These are phyloP conservation scores for Coprinopsis marcescibilis DNA, from an alignment of 768 basidiomycete genomes.

Conservation along the genomic window DNA sequence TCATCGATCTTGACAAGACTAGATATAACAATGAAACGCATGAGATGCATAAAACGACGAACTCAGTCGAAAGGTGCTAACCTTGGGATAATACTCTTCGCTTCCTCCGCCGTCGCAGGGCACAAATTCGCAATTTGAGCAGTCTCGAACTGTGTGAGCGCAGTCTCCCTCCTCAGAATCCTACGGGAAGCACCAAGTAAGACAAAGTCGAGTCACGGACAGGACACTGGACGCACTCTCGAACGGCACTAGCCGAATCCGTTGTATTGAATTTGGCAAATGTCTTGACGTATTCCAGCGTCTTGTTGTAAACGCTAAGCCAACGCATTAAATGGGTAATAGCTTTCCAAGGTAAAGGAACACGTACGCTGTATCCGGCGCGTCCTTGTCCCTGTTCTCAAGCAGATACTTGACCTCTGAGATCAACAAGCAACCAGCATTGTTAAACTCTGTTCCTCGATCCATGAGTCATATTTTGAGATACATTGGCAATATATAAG, in stretches of 20 bases:
- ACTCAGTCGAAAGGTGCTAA: constrained; percentile 20
- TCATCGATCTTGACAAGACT: constrained; percentile 88
- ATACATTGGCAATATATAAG: not conserved
- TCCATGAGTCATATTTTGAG: not conserved
- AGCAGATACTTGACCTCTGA: constrained; percentile 90
- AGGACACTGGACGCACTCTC: constrained; percentile 68
- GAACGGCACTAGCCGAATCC: constrained; percentile 78
- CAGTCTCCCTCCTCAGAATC: constrained; percentile 71
- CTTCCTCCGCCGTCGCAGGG: constrained; percentile 83
- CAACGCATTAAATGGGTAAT: not conserved
- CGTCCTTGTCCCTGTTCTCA: constrained; percentile 82
- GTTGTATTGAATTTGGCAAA: constrained; percentile 88
- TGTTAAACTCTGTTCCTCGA: constrained; percentile 68
- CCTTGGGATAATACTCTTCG: constrained; percentile 90
- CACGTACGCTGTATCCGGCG: constrained; percentile 79
- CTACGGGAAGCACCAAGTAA: too few relatives aligned
- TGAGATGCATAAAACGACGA: not conserved
- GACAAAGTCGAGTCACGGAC: too few relatives aligned
- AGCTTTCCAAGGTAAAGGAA: not conserved
- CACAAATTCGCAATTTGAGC: constrained; percentile 91
- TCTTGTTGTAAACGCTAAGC: constrained; percentile 93
- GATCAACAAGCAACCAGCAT: constrained; percentile 84
- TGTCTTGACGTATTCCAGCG: constrained; percentile 84
- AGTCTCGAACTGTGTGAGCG: constrained; percentile 84
- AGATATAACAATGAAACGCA: not conserved